Percentiles rank a stretch among this genome's conserved stretches.
phyloP scores from a whole-genome alignment of 768 basidiomycete genomes.

The Pluteus cervinus region DNA sequence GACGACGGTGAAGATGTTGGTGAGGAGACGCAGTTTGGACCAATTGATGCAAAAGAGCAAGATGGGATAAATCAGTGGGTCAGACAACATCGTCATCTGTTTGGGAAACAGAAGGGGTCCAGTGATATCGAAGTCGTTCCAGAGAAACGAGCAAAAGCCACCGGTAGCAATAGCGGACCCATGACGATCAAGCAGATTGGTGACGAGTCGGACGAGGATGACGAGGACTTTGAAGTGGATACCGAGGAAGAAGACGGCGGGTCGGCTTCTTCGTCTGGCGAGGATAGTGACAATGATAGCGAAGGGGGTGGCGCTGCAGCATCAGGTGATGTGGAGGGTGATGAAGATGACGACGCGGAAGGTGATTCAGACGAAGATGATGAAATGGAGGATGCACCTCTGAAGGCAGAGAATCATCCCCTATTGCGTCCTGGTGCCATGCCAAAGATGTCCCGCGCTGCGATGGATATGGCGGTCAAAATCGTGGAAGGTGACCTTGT shows the following conservation, averaged over 20 bases:
- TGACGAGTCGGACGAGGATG: constrained; percentile 43
- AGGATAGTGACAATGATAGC: constrained; percentile 17
- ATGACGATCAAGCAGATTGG: constrained; percentile 25
- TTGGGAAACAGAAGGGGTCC: constrained; percentile 37
- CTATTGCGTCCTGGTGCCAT: constrained; percentile 60
- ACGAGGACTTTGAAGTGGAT: constrained; percentile 29
- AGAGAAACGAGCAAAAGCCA: too few species aligned
- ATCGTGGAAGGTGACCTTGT: constrained; percentile 53
- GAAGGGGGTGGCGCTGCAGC: constrained; percentile 17
- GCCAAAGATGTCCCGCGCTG: constrained; percentile 62
- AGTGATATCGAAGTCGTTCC: too few species aligned
- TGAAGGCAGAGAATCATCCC: constrained; percentile 55
- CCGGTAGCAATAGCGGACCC: constrained; percentile 12
- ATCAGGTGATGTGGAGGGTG: constrained; percentile 25
- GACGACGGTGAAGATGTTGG: constrained; percentile 34
- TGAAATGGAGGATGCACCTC: constrained; percentile 36
- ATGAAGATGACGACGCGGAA: constrained; percentile 24
- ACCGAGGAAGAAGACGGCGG: constrained; percentile 21
- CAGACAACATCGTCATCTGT: constrained; percentile 45
- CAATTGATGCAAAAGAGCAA: constrained; percentile 68
- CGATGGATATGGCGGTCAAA: constrained; percentile 57
- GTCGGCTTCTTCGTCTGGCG: constrained; percentile 8
- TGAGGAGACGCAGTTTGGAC: constrained; percentile 61
- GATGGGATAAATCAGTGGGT: constrained; percentile 64
- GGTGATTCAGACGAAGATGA: constrained; percentile 24